Evolutionary conservation across 2,329 filamentous ascomycete genomes (phyloP).

Genomic region (Fusarium sp.): DNA sequence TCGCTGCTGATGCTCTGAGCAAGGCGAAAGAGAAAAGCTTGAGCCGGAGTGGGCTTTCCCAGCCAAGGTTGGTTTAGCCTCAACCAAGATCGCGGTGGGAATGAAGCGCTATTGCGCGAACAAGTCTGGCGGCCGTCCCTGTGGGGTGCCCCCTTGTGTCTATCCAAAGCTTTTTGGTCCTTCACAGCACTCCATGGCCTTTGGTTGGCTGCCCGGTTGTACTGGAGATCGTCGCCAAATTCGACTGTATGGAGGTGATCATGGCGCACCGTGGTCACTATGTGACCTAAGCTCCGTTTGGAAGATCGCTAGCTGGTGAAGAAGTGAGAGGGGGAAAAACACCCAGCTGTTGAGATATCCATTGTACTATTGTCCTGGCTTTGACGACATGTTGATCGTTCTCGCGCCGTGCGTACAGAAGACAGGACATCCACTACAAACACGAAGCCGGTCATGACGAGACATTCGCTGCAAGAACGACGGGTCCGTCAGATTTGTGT

Average conservation of each 20-base stretch:
- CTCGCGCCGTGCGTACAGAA: not conserved
- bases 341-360: constrained; percentile 27
- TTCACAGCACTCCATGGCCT: constrained; percentile 21
- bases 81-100: constrained; percentile 39
- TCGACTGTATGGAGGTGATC: constrained; percentile 41
- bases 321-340: constrained; percentile 3
- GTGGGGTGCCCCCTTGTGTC: constrained; percentile 32
- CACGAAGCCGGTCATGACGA: not conserved
- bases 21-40: constrained; percentile 38
- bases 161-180: constrained; percentile 24
- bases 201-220: constrained; percentile 36
- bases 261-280: constrained; percentile 37
- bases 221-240: constrained; percentile 41
- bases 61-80: constrained; percentile 38
- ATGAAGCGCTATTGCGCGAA: constrained; percentile 43
- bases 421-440: constrained; percentile 16
- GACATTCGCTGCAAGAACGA: constrained; percentile 2
- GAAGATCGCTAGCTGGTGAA: constrained; percentile 23
- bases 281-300: constrained; percentile 9
- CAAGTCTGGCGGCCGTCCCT: constrained; percentile 43
- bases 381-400: constrained; percentile 33
- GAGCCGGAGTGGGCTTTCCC: constrained; percentile 34
- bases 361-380: constrained; percentile 23
- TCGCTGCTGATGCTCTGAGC: constrained; percentile 20
- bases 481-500: not conserved